These are phyloP conservation scores for Chlamydomonas schloesseri DNA, from an alignment of 139 green algal genomes.

Conservation along the genomic window DNA sequence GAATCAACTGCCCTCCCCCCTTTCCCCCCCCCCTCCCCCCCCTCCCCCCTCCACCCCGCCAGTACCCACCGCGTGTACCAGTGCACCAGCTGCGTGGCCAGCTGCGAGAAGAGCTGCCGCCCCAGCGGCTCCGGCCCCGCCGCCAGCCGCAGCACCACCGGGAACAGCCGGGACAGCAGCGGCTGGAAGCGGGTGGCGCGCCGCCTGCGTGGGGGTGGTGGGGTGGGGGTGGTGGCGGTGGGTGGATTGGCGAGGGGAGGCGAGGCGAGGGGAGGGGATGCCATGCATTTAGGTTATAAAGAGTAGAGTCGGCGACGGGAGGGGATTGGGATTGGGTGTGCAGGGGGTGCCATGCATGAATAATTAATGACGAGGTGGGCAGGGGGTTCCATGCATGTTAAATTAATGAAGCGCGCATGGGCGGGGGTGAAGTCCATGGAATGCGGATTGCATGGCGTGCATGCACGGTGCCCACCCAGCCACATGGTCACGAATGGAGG, in stretches of 20 bases:
- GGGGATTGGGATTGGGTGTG: too few relatives aligned
- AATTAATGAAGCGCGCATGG: too few relatives aligned
- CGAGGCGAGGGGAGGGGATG: neutral
- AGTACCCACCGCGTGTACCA: conserved; percentile 35
- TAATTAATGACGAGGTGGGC: too few relatives aligned
- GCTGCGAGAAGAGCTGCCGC: conserved; percentile 26
- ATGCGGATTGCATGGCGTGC: too few relatives aligned
- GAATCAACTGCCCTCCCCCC: neutral
- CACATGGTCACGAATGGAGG: too few relatives aligned
- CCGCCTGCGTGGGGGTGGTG: neutral
- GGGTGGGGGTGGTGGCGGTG: neutral
- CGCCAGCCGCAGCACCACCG: conserved; percentile 31
- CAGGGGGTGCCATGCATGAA: too few relatives aligned
- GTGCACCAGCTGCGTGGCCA: conserved; percentile 42
- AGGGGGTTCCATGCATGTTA: too few relatives aligned
- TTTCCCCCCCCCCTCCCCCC: neutral
- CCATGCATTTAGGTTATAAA: too few relatives aligned
- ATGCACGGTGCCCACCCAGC: too few relatives aligned
- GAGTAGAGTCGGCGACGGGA: too few relatives aligned
- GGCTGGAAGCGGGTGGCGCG: conserved; percentile 8
- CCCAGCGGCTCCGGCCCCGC: conserved; percentile 7
- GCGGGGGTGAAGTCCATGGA: too few relatives aligned
- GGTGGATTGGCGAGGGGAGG: too few relatives aligned
- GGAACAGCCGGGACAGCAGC: conserved; percentile 33
- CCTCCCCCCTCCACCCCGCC: neutral